These are phyloP conservation scores for Populus hybrid DNA, from an alignment of 441 rosid species.

Conservation along the genomic window DNA sequence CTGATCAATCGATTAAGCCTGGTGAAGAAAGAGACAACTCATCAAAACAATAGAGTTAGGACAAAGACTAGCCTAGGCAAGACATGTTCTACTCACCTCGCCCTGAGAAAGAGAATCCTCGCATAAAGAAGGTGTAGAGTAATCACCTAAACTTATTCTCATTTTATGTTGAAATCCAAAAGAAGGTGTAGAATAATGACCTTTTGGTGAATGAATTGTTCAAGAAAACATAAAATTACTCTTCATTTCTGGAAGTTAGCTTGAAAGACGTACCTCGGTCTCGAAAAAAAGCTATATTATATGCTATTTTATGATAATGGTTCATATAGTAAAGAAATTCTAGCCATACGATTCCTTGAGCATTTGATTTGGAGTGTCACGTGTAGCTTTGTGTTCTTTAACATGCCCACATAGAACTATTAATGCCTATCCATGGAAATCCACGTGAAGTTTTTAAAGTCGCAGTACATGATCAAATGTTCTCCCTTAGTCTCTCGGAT, in stretches of 20 bases:
- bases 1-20: background rate
- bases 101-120: too few species aligned
- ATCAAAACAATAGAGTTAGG: background rate
- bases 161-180: background rate
- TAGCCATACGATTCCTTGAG: constrained; percentile 3
- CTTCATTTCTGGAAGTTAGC: background rate
- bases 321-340: background rate
- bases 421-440: background rate
- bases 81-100: too few species aligned
- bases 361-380: constrained; percentile 10
- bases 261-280: background rate
- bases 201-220: background rate
- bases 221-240: background rate
- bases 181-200: background rate
- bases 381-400: background rate
- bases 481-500: constrained; percentile 3
- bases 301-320: background rate
- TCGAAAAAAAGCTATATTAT: background rate
- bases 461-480: constrained; percentile 8
- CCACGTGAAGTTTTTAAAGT: background rate
- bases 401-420: background rate
- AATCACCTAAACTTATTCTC: background rate
- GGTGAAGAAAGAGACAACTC: background rate
- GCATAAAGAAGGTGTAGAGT: too few species aligned
- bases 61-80: background rate